A percentile compares a stretch with the other conserved stretches of the same genome.
Evolutionary conservation across 495 filamentous ascomycete species (phyloP).

Genomic region (Entonaema liquescens): DNA sequence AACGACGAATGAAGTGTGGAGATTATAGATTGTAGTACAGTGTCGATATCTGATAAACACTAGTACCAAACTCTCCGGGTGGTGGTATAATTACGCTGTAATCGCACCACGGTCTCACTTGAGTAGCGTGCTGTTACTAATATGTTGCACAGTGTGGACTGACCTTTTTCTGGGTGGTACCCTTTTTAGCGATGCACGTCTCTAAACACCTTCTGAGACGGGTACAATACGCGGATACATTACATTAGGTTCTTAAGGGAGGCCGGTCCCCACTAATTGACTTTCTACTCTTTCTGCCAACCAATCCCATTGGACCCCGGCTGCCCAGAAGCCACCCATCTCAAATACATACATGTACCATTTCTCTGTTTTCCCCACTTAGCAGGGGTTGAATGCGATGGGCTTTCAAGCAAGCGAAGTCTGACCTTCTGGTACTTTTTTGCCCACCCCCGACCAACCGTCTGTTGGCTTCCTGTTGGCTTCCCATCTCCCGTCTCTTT

Average conservation of each 20-base stretch:
- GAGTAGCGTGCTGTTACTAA: background rate
- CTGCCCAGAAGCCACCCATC: constrained; percentile 14
- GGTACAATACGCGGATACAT: background rate
- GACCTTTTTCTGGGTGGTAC: background rate
- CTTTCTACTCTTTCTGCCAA: constrained; percentile 15
- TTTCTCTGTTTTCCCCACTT: constrained; percentile 29
- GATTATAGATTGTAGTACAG: background rate
- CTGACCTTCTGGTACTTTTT: constrained; percentile 6
- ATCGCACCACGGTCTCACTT: constrained; percentile 3
- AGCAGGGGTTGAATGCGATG: constrained; percentile 13
- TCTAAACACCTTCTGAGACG: constrained; percentile 41
- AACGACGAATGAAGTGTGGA: background rate
- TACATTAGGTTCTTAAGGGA: constrained; percentile 11
- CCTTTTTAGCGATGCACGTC: background rate
- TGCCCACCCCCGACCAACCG: constrained; percentile 36
- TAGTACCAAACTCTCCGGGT: background rate
- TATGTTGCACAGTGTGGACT: constrained; percentile 21
- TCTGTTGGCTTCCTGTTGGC: constrained; percentile 28
- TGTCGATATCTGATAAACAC: background rate
- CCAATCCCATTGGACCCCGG: constrained; percentile 11
- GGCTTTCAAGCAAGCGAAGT: constrained; percentile 8
- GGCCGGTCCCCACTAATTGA: constrained; percentile 27
- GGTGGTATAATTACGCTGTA: background rate
- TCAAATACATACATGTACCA: background rate
- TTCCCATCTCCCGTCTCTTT: constrained; percentile 43